These are phyloP conservation scores for Amanita muscaria DNA, from an alignment of 768 basidiomycete genomes.

Conservation along the genomic window DNA sequence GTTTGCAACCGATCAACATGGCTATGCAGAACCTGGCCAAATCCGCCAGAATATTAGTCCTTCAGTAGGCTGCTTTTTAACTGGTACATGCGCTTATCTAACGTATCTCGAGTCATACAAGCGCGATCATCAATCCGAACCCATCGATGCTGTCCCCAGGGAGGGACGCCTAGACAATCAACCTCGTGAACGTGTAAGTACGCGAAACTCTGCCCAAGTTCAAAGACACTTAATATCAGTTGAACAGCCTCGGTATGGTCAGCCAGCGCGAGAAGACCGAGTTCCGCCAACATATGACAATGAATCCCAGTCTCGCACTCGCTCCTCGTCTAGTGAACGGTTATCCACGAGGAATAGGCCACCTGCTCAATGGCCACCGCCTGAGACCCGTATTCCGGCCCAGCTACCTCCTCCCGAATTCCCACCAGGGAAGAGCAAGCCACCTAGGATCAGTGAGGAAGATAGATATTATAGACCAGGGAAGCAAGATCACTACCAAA, in stretches of 20 bases:
- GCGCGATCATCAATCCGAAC: not conserved
- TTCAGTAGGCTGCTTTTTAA: slow-evolving; percentile 8
- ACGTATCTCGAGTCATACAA: not conserved
- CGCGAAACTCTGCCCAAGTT: not conserved
- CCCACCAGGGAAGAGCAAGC: no score
- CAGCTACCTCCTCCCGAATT: no score
- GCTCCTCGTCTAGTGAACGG: no score
- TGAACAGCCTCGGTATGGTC: slow-evolving; percentile 4
- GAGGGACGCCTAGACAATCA: not conserved
- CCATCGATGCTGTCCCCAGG: not conserved
- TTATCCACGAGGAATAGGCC: no score
- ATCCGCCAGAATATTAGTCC: slow-evolving; percentile 11
- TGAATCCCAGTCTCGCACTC: no score
- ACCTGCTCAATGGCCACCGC: no score
- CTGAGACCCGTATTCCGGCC: no score
- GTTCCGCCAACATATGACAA: not conserved
- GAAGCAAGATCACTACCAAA: no score
- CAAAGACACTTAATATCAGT: not conserved
- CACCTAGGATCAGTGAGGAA: no score
- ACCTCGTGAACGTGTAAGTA: slow-evolving; percentile 1
- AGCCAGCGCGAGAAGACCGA: not conserved
- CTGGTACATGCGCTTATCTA: not conserved
- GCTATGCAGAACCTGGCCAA: slow-evolving; percentile 5
- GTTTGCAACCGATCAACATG: slow-evolving; percentile 11
- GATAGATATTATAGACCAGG: no score